phyloP scores from a whole-genome alignment of 1,284 basidiomycete species.

The Sporisorium reilianum region DNA sequence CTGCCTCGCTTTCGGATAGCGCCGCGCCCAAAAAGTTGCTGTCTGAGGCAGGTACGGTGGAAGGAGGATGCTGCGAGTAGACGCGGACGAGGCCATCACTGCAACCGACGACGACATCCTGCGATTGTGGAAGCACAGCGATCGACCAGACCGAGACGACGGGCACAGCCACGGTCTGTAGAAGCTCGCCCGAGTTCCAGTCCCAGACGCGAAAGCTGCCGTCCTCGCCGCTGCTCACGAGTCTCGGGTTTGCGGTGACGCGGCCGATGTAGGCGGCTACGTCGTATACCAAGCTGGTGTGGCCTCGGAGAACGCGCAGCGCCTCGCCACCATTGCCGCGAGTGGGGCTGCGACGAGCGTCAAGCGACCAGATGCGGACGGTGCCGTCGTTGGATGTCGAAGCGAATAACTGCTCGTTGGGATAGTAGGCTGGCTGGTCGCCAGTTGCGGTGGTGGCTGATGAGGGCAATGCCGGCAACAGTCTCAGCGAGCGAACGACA shows the following conservation, averaged over 20 bases:
- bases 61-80: slow-evolving; percentile 22
- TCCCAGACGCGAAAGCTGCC: slow-evolving; percentile 49
- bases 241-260: neutral
- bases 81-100: slow-evolving; percentile 49
- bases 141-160: slow-evolving; percentile 51
- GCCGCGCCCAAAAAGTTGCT: slow-evolving; percentile 16
- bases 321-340: slow-evolving; percentile 48
- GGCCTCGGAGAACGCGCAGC: slow-evolving; percentile 28
- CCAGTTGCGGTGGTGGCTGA: neutral
- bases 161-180: slow-evolving; percentile 33
- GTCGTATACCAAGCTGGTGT: slow-evolving; percentile 48
- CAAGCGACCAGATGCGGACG: slow-evolving; percentile 42
- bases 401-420: slow-evolving; percentile 34
- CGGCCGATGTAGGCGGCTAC: slow-evolving; percentile 16
- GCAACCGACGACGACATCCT: slow-evolving; percentile 47
- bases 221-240: slow-evolving; percentile 48
- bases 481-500: slow-evolving; percentile 39
- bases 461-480: slow-evolving; percentile 14
- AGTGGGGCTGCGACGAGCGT: slow-evolving; percentile 29
- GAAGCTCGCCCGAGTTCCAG: slow-evolving; percentile 15
- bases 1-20: slow-evolving; percentile 24
- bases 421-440: slow-evolving; percentile 1
- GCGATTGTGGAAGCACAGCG: slow-evolving; percentile 26
- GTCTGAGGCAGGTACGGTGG: neutral
- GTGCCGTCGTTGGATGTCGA: slow-evolving; percentile 49